phyloP scores from a whole-genome alignment of 352 stramenopile species.

The Pythium insidiosum region DNA sequence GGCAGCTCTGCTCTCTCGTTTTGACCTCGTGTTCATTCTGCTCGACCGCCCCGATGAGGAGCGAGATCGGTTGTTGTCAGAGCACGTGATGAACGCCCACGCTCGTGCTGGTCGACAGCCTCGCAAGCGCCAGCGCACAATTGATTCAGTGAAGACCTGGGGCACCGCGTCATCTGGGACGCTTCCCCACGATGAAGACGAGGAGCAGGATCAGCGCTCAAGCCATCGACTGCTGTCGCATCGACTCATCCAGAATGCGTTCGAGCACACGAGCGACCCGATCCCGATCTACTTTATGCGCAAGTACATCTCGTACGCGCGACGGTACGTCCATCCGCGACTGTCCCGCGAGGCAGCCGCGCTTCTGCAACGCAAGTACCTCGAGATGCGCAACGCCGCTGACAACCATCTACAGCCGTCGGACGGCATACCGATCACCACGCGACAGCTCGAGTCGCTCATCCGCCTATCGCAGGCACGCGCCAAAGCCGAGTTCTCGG shows the following conservation, averaged over 20 bases:
- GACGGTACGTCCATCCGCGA: constrained; percentile 85
- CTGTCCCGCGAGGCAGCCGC: constrained; percentile 23
- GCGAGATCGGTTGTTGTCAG: constrained; percentile 86
- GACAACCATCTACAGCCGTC: constrained; percentile 16
- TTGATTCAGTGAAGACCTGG: not conserved
- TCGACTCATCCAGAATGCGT: constrained; percentile 17
- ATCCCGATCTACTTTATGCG: constrained; percentile 65
- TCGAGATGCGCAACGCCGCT: constrained; percentile 53
- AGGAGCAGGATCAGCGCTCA: not conserved
- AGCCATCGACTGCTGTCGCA: constrained; percentile 19
- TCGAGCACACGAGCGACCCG: constrained; percentile 16
- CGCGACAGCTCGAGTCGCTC: constrained; percentile 90
- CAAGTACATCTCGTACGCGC: constrained; percentile 94
- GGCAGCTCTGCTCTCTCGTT: constrained; percentile 88
- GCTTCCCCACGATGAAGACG: not conserved
- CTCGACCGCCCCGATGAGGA: constrained; percentile 86
- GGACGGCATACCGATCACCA: constrained; percentile 81
- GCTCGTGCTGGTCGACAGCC: constrained; percentile 5
- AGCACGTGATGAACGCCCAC: constrained; percentile 91
- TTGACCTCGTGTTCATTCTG: constrained; percentile 95
- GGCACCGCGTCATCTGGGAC: not conserved
- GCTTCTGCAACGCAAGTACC: constrained; percentile 67
- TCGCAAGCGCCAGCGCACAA: constrained; percentile 8
- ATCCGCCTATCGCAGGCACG: constrained; percentile 79
- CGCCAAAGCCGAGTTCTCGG: constrained; percentile 89